Conservation (phyloP, 257 asterid genomes). For the Cinchona pubescens region DNA sequence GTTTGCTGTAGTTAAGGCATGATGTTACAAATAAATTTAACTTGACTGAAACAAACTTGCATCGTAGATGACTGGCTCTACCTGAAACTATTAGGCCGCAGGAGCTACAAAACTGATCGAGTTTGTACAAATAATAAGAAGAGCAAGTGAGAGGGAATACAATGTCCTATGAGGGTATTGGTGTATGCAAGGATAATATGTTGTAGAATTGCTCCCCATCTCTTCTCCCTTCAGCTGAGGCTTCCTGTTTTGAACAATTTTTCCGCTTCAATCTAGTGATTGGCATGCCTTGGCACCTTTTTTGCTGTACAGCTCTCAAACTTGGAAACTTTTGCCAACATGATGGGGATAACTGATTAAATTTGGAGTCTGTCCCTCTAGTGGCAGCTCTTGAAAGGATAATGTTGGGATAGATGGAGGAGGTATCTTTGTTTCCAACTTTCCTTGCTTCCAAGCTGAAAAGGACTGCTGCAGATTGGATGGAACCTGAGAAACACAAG, state of each 20-base stretch:
- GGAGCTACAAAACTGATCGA: constrained; percentile 40
- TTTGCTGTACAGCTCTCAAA: constrained; percentile 37
- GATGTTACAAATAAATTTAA: neutral
- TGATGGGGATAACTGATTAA: constrained; percentile 41
- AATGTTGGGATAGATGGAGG: constrained; percentile 1
- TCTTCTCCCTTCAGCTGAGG: constrained; percentile 21
- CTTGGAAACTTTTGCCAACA: constrained; percentile 32
- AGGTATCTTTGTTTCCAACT: constrained; percentile 24
- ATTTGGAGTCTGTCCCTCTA: constrained; percentile 18
- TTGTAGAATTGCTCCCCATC: constrained; percentile 35
- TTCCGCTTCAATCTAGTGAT: constrained; percentile 28
- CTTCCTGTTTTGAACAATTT: constrained; percentile 36
- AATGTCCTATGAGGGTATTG: constrained; percentile 25
- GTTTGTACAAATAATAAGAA: neutral
- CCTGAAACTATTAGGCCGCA: constrained; percentile 20
- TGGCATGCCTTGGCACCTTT: constrained; percentile 19
- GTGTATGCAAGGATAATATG: constrained; percentile 65
- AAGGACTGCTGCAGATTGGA: constrained; percentile 47
- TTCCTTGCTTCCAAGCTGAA: constrained; percentile 45
- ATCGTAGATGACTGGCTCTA: constrained; percentile 25
- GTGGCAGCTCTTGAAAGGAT: constrained; percentile 15
- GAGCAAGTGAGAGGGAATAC: neutral
- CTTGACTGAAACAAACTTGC: neutral
- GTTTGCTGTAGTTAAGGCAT: neutral
- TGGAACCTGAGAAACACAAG: constrained; percentile 55